phyloP scores from a whole-genome alignment of 495 filamentous ascomycete genomes.

The Bacidia gigantensis region DNA sequence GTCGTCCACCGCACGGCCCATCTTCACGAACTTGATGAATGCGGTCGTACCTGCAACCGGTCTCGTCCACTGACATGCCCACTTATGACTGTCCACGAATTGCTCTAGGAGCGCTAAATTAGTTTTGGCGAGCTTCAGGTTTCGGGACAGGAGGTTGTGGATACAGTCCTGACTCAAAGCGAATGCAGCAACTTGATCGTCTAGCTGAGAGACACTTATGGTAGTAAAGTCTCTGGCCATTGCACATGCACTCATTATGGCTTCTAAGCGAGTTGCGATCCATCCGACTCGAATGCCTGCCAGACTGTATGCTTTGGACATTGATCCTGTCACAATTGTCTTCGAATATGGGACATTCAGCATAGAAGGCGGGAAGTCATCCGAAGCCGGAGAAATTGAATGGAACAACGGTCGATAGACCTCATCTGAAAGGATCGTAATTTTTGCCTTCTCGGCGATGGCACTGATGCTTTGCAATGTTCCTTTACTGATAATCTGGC shows the following conservation, averaged over 20 bases:
- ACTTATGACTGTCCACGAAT: slow-evolving; percentile 51
- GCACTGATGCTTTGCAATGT: slow-evolving; percentile 49
- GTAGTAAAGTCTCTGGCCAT: slow-evolving; percentile 68
- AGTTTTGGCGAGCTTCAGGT: slow-evolving; percentile 53
- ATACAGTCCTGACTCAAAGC: slow-evolving; percentile 52
- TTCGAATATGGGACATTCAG: slow-evolving; percentile 58
- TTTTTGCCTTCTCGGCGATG: slow-evolving; percentile 46
- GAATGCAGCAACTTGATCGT: slow-evolving; percentile 65
- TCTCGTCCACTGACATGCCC: slow-evolving; percentile 55
- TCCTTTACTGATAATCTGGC: slow-evolving; percentile 49
- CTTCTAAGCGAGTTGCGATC: slow-evolving; percentile 53
- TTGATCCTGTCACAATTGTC: slow-evolving; percentile 60
- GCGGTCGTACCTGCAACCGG: slow-evolving; percentile 76
- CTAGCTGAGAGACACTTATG: slow-evolving; percentile 71
- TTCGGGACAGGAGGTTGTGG: slow-evolving; percentile 52
- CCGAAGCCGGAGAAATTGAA: slow-evolving; percentile 41
- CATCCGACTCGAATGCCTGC: slow-evolving; percentile 76
- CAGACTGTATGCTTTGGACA: slow-evolving; percentile 77
- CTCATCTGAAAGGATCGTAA: slow-evolving; percentile 65
- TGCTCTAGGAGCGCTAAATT: slow-evolving; percentile 56
- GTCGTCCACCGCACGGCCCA: slow-evolving; percentile 57
- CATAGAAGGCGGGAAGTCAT: slow-evolving; percentile 52
- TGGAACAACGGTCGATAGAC: slow-evolving; percentile 89
- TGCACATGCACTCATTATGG: slow-evolving; percentile 52
- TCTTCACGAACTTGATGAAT: slow-evolving; percentile 54